Base-by-base conservation (phyloP, 352 stramenopile species). In the Peronospora tabacina region DNA sequence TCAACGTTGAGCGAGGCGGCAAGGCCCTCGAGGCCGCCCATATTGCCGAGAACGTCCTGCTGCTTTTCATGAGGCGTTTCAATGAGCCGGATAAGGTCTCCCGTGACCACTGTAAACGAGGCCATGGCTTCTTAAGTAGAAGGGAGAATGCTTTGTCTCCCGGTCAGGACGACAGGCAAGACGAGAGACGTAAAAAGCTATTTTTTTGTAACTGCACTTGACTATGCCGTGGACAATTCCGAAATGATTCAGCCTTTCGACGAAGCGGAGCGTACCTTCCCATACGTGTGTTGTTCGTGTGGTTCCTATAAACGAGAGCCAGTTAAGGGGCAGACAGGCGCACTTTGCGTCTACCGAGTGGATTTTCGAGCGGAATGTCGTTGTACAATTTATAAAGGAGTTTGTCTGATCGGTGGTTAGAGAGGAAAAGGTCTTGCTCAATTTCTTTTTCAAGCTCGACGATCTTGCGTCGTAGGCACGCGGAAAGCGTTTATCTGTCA, bases 1-100 rank as follows among this genome's bases (percentile, higher is more conserved):
- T 76, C 52, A 16, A 83, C 68, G 26, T 64, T 52, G 7, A 87
- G 63, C 15, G 63, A 55, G 16, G 53, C 57, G 12, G 71, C 73
- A 41, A 87, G 48, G 37, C 76, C 76, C 9, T 68, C 58, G 17
- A 81, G 55, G 12, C 75, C 73, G 43, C 75, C 75, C 41, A 82
- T 57, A 28, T 32, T 29, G 2, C 51, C 36, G 16, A 87, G 58
- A 35, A 65, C 55, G 19, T 76, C 59, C 11, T 61, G 47, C n/a
- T 70, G 58, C 30, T 78, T 74, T 48, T 85, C 75, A 42, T 70
- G 65, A 10, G 71, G 72, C 22, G 73, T 85, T 56, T 85, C 75
- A 9, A 87, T 64, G 38, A 87, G 66, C 22, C 71, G 73, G 39
- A 83, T 74, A 43, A 87, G 60, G 54, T 87, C 75, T 38, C 67